Base-by-base conservation (phyloP, 225 moss, liverwort and hornwort genomes). In the Antitrichia curtipendula region DNA sequence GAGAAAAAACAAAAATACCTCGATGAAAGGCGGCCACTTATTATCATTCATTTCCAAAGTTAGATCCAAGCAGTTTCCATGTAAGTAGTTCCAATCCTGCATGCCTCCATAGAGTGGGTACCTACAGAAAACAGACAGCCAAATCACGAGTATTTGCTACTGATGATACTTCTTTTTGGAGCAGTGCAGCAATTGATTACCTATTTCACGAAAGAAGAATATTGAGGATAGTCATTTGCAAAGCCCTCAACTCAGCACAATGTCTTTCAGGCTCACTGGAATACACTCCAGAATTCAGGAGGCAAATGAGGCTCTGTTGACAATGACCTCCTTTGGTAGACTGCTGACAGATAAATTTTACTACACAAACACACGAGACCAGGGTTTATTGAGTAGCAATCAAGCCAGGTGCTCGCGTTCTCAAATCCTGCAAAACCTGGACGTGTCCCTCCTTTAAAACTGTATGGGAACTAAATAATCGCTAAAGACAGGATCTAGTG, bases 11-110 rank as follows among this genome's bases (percentile, higher is more conserved):
- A 31, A 45, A 6, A 80, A 22, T 66, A 89, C 91, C 91, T 78
- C 70, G 54, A 15, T 90, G 77, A 89, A 85, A 86, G 95, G 88
- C 6, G 97, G 98, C 95, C 96, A 97, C 88, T 98, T 97, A 8
- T 81, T 57, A 36, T 94, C 95, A 84, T 91, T 91, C 91, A 97
- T 94, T 89, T 97, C 98, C 90, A 98, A 86, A 40, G 97, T 98
- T 43, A 98, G 93, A 84, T 98, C 97, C 86, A 98, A 93, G 86
- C 98, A 98, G 82, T 94, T 86, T 38, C 95, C 97, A 86, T 97
- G 87, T 75, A 98, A 92, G 88, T 98, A 97, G 89, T 98, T 98
- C 98, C 98, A 98, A 89, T 98, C 98, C 89, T 98, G 98, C 97
- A 98, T 98, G 80, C 98, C 98, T 68, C 98, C 98, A 88, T 98